A percentile compares a stretch with the other conserved stretches of the same genome.
phyloP scores from a whole-genome alignment of 2,329 filamentous ascomycete genomes.

The Zymoseptoria crescenta region DNA sequence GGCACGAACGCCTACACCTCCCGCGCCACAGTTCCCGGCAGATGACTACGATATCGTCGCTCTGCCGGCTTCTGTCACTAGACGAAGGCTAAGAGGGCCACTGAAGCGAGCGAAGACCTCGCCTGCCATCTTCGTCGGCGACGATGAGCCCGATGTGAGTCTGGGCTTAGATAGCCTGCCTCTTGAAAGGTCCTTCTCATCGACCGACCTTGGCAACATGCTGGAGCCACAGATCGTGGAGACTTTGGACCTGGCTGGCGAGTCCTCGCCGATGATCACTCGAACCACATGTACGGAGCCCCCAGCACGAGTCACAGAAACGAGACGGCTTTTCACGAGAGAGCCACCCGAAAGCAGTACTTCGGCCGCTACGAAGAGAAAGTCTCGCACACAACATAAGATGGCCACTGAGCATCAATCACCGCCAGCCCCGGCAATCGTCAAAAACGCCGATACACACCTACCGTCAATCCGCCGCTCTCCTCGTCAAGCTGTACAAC shows the following conservation, averaged over 20 bases:
- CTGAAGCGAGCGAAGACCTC: conserved; percentile 26
- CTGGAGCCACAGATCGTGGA: neutral
- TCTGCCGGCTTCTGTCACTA: conserved; percentile 28
- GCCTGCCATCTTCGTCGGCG: conserved; percentile 12
- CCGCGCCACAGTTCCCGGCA: neutral
- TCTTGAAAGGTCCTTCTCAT: neutral
- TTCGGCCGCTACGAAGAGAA: neutral
- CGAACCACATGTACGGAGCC: neutral
- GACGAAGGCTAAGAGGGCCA: conserved; percentile 22
- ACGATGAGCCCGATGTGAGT: conserved; percentile 1
- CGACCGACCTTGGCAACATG: neutral
- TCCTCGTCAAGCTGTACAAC: conserved; percentile 2
- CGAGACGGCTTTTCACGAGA: neutral
- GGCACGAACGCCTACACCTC: neutral
- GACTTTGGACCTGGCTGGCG: neutral
- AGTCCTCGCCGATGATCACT: neutral
- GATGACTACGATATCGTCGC: neutral
- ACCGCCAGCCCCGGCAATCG: neutral
- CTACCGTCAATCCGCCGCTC: conserved; percentile 4
- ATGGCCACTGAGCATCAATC: neutral
- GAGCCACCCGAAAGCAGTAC: neutral
- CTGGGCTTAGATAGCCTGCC: neutral
- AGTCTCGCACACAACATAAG: neutral
- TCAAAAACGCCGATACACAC: neutral
- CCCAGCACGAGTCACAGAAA: neutral